Conservation (phyloP, 805 yeast species). For the Torulaspora maleeae region DNA sequence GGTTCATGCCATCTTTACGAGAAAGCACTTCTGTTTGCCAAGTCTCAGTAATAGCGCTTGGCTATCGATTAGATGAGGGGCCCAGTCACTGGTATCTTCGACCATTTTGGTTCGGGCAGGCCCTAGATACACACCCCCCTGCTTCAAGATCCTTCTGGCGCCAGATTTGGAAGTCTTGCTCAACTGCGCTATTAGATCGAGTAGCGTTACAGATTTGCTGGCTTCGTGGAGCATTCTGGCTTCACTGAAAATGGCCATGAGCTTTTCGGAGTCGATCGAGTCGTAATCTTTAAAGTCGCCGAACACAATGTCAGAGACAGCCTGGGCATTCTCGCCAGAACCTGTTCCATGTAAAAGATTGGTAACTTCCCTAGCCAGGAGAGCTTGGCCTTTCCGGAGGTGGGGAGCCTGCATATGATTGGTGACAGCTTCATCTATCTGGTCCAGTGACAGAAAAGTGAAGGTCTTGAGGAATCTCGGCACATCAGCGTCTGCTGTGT, state of each 20-base stretch:
- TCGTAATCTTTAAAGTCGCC: slow-evolving; percentile 7
- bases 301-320: slow-evolving; percentile 63
- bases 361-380: slow-evolving; percentile 78
- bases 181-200: slow-evolving; percentile 48
- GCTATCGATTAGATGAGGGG: slow-evolving; percentile 51
- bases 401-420: slow-evolving; percentile 59
- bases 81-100: slow-evolving; percentile 46
- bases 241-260: slow-evolving; percentile 16
- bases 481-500: slow-evolving; percentile 73
- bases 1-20: slow-evolving; percentile 39
- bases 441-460: slow-evolving; percentile 65
- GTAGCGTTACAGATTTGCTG: slow-evolving; percentile 38
- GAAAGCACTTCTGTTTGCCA: slow-evolving; percentile 67
- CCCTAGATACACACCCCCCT: slow-evolving; percentile 75
- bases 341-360: slow-evolving; percentile 85
- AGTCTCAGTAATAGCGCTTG: slow-evolving; percentile 59
- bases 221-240: slow-evolving; percentile 21
- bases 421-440: slow-evolving; percentile 50
- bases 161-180: slow-evolving; percentile 51
- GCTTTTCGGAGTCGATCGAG: slow-evolving; percentile 14
- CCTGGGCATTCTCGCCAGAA: slow-evolving; percentile 60
- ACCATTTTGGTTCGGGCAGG: slow-evolving; percentile 50
- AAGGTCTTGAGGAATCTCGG: slow-evolving; percentile 64
- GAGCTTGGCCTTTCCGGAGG: slow-evolving; percentile 63
- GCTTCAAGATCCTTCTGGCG: slow-evolving; percentile 54